Conservation (phyloP, 257 asterid genomes). For the Plectranthus barbatus region DNA sequence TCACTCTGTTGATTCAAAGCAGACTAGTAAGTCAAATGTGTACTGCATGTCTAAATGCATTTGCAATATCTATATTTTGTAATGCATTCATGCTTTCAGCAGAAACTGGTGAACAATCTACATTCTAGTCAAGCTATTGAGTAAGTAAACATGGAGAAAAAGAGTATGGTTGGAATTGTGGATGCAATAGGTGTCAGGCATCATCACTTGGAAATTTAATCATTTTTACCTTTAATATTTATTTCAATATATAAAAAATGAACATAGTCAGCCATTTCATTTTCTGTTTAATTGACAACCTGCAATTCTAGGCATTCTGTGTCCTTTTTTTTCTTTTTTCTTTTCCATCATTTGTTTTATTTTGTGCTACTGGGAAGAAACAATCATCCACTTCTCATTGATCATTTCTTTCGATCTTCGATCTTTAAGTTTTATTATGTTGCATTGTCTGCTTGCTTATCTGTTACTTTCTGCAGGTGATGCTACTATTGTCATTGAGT, state of each 20-base stretch:
- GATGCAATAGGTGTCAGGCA: background rate
- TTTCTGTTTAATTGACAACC: background rate
- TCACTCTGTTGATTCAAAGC: constrained; percentile 20
- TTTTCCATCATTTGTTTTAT: background rate
- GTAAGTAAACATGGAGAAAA: background rate
- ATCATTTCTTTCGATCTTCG: background rate
- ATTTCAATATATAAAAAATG: background rate
- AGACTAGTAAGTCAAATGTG: constrained; percentile 32
- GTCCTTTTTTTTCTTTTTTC: background rate
- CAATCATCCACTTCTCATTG: background rate
- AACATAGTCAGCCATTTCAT: background rate
- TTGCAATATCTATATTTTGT: background rate
- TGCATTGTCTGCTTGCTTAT: background rate
- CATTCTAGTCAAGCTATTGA: background rate
- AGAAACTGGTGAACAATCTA: background rate
- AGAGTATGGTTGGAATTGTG: background rate
- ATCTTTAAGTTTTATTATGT: background rate
- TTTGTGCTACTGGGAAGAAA: background rate
- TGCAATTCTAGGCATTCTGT: background rate
- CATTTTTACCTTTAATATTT: background rate
- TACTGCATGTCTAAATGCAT: background rate
- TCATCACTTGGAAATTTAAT: background rate
- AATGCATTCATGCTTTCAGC: background rate
- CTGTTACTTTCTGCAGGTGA: constrained; percentile 24
- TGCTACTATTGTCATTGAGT: constrained; percentile 17